phyloP scores from a whole-genome alignment of 805 yeast genomes.

The Nakazawaea sp. region DNA sequence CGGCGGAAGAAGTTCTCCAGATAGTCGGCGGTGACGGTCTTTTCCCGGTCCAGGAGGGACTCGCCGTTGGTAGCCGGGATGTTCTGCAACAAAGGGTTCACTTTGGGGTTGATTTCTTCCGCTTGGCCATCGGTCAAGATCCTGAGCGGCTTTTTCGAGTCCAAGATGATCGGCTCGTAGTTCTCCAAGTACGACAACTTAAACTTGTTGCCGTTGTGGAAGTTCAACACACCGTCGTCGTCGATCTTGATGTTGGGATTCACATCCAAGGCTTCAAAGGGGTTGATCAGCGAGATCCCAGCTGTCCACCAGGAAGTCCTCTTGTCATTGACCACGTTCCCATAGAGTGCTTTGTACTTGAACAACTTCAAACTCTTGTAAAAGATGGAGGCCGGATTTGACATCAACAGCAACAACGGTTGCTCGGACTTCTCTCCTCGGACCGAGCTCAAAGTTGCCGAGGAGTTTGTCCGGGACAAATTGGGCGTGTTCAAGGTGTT shows the following conservation, averaged over 20 bases:
- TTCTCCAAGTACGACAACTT: constrained; percentile 38
- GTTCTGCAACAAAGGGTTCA: background rate
- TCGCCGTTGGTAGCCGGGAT: constrained; percentile 1
- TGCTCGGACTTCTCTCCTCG: constrained; percentile 7
- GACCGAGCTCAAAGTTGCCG: constrained; percentile 6
- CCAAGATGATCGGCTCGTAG: constrained; percentile 54
- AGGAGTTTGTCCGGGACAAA: constrained; percentile 4
- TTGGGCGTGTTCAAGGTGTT: background rate
- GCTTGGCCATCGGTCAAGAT: constrained; percentile 12
- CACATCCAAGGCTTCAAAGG: constrained; percentile 36
- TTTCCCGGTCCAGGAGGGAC: background rate
- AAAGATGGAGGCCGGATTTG: constrained; percentile 55
- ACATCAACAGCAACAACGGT: constrained; percentile 63
- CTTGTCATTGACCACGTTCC: constrained; percentile 74
- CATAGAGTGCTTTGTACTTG: constrained; percentile 50
- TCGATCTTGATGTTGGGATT: constrained; percentile 27
- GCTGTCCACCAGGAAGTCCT: constrained; percentile 83
- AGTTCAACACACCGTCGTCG: constrained; percentile 35
- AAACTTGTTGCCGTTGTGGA: constrained; percentile 28
- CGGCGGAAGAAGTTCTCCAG: constrained; percentile 24
- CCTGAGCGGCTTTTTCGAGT: constrained; percentile 37
- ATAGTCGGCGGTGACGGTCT: constrained; percentile 1
- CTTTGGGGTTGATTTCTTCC: background rate
- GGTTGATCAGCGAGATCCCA: constrained; percentile 57
- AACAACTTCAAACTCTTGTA: constrained; percentile 48